Conservation (phyloP, 2,329 filamentous ascomycete species). For the Pestalotiopsis sp. region DNA sequence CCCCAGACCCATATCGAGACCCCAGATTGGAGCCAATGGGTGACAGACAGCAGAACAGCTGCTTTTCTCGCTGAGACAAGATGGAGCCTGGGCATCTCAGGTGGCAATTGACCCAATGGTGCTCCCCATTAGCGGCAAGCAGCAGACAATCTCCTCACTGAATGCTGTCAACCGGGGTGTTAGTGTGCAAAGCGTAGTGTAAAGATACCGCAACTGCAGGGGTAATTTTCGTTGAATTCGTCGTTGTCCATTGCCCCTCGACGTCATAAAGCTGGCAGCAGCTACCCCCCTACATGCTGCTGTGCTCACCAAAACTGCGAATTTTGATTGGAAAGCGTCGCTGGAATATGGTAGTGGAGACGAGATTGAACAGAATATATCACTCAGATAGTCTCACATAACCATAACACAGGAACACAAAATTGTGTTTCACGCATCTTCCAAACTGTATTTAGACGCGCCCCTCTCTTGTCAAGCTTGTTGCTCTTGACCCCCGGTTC, state of each 20-base stretch:
- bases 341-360: background rate
- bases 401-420: background rate
- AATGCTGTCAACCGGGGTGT: background rate
- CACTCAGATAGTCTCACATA: background rate
- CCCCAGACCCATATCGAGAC: background rate
- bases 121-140: background rate
- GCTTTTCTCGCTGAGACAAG: background rate
- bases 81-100: background rate
- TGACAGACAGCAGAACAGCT: background rate
- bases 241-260: constrained; percentile 23
- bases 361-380: background rate
- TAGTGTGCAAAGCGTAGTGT: background rate
- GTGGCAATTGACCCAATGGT: background rate
- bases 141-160: background rate
- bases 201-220: constrained; percentile 5
- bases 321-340: background rate
- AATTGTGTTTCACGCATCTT: background rate
- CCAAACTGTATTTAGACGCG: constrained; percentile 1
- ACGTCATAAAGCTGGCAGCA: constrained; percentile 26
- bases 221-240: constrained; percentile 16
- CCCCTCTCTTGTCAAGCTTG: background rate
- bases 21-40: background rate
- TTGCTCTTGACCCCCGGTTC: constrained; percentile 4
- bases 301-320: background rate
- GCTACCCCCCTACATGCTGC: constrained; percentile 13